Conservation (phyloP, 1,284 basidiomycete genomes). For the Grifola frondosa region DNA sequence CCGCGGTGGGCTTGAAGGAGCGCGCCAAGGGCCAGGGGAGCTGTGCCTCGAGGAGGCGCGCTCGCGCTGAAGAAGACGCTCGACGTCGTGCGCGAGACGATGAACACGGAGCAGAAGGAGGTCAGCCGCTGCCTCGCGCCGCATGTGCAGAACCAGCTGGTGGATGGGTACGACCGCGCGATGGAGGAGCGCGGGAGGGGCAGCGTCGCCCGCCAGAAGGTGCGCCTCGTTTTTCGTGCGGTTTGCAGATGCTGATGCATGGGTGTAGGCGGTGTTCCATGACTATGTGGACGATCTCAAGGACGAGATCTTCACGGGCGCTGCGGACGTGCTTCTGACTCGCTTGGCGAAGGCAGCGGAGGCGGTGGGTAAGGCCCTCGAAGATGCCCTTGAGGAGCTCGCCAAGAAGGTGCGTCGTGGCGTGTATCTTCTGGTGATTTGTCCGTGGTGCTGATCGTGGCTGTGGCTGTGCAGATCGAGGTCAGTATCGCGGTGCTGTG, state of each 20-base stretch:
- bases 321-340: constrained; percentile 50
- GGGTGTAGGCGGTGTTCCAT: constrained; percentile 46
- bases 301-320: constrained; percentile 51
- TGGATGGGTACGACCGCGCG: constrained; percentile 50
- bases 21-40: constrained; percentile 50
- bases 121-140: constrained; percentile 57
- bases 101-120: constrained; percentile 58
- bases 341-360: constrained; percentile 46
- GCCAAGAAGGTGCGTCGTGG: constrained; percentile 48
- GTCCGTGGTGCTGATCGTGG: no score
- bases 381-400: constrained; percentile 45
- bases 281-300: constrained; percentile 43
- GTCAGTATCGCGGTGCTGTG: constrained; percentile 59
- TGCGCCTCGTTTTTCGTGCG: constrained; percentile 19
- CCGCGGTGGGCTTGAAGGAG: constrained; percentile 51
- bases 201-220: constrained; percentile 62
- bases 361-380: constrained; percentile 48
- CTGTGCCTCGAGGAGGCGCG: constrained; percentile 51
- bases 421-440: neutral
- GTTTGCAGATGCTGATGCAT: neutral
- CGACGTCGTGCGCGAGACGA: constrained; percentile 46
- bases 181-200: constrained; percentile 54
- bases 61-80: constrained; percentile 48
- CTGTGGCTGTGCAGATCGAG: constrained; percentile 43
- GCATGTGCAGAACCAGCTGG: constrained; percentile 50